Percentiles rank a stretch among this genome's conserved stretches.
Evolutionary conservation across 441 rosid species (phyloP).

Genomic region (Omphalea diandra): DNA sequence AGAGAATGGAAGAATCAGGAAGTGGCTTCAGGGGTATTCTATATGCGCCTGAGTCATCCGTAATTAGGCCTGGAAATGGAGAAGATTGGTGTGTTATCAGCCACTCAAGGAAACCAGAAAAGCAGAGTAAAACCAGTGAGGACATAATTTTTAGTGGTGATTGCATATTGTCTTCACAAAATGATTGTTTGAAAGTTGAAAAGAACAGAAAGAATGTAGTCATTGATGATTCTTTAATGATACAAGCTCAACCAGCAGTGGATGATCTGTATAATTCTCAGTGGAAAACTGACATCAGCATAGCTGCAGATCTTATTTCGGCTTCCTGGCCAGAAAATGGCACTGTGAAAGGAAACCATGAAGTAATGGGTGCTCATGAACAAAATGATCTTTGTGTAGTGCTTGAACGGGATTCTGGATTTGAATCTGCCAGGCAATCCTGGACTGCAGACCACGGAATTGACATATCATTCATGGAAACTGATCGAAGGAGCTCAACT

Average conservation of each 20-base stretch:
- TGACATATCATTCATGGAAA: slow-evolving; percentile 55
- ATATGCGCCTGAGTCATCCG: slow-evolving; percentile 34
- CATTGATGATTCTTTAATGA: slow-evolving; percentile 87
- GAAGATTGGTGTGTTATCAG: slow-evolving; percentile 59
- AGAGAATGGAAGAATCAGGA: slow-evolving; percentile 45
- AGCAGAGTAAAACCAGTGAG: slow-evolving; percentile 27
- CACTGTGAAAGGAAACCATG: slow-evolving; percentile 33
- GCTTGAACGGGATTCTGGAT: slow-evolving; percentile 48
- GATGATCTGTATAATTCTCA: slow-evolving; percentile 45
- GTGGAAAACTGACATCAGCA: slow-evolving; percentile 68
- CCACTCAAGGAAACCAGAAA: slow-evolving; percentile 34
- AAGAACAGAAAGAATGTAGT: slow-evolving; percentile 38
- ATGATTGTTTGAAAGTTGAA: slow-evolving; percentile 22
- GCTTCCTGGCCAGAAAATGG: slow-evolving; percentile 38
- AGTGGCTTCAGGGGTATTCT: slow-evolving; percentile 28
- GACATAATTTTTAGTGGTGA: slow-evolving; percentile 41
- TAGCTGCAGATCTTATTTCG: slow-evolving; percentile 55
- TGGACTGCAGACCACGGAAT: slow-evolving; percentile 53
- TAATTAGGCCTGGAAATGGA: slow-evolving; percentile 48
- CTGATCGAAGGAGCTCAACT: slow-evolving; percentile 37
- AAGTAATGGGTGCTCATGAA: slow-evolving; percentile 34
- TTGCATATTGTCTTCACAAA: too few relatives aligned
- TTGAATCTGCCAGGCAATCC: slow-evolving; percentile 41
- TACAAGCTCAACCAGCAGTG: slow-evolving; percentile 39
- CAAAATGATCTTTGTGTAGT: slow-evolving; percentile 69